phyloP scores from a whole-genome alignment of 345 rosid species.

The Hypericum androsaemum region DNA sequence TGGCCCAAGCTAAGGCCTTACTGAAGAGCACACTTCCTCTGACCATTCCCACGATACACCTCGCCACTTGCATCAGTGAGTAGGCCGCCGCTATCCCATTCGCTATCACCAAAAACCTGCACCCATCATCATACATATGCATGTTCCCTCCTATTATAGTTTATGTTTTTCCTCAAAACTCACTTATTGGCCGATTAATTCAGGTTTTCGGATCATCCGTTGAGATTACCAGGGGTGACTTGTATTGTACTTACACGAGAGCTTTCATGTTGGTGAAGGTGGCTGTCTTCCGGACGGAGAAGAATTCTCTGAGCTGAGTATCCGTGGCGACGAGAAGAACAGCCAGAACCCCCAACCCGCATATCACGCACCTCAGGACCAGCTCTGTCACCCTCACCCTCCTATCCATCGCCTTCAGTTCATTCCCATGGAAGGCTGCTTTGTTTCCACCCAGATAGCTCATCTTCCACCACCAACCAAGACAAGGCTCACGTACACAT shows the following conservation, averaged over 20 bases:
- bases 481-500: too few species aligned
- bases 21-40: constrained; percentile 56
- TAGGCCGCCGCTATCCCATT: constrained; percentile 64
- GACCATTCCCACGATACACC: constrained; percentile 54
- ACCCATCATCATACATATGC: neutral
- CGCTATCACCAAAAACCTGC: constrained; percentile 73
- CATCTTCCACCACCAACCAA: constrained; percentile 26
- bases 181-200: neutral
- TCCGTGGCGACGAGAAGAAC: constrained; percentile 69
- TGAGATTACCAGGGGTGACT: neutral
- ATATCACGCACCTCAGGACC: constrained; percentile 56
- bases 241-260: constrained; percentile 50
- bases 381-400: constrained; percentile 66
- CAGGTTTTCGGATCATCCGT: neutral
- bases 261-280: constrained; percentile 86
- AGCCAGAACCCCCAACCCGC: constrained; percentile 39
- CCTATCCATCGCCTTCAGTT: constrained; percentile 51
- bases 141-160: too few species aligned
- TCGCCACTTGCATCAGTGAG: constrained; percentile 59
- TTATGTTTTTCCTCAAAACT: too few species aligned
- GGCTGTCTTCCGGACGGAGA: constrained; percentile 61
- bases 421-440: constrained; percentile 38
- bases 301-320: constrained; percentile 59
- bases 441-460: constrained; percentile 51
- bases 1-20: constrained; percentile 77